A percentile compares a stretch with the other conserved stretches of the same genome.
phyloP scores from a whole-genome alignment of 257 asterid genomes.

The Thymus mandschuricus region DNA sequence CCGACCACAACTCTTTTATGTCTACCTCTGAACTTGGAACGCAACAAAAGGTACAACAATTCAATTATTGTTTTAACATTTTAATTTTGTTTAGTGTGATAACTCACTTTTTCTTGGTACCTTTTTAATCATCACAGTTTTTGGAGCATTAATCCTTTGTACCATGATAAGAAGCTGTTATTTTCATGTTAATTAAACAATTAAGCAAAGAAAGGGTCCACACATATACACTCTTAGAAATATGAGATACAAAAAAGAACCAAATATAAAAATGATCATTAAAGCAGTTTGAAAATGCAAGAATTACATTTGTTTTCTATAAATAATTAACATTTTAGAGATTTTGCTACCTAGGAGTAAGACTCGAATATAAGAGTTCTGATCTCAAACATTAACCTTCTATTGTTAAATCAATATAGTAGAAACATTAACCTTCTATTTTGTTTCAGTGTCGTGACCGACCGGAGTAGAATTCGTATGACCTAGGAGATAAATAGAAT shows the following conservation, averaged over 20 bases:
- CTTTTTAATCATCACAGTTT: not conserved
- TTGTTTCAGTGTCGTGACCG: not conserved
- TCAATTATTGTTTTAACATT: not conserved
- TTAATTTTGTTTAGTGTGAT: slow-evolving; percentile 6
- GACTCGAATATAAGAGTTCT: too few species aligned
- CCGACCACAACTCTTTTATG: slow-evolving; percentile 30
- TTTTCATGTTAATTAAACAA: slow-evolving; percentile 33
- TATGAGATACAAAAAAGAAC: not conserved
- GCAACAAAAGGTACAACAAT: slow-evolving; percentile 11
- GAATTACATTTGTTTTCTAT: too few species aligned
- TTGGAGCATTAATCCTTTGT: not conserved
- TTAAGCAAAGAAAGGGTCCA: slow-evolving; percentile 24
- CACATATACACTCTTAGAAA: not conserved
- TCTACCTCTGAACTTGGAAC: not conserved
- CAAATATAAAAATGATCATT: not conserved
- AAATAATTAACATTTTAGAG: too few species aligned
- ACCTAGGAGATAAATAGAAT: too few species aligned
- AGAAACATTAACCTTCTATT: too few species aligned
- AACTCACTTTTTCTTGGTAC: not conserved
- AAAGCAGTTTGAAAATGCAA: too few species aligned
- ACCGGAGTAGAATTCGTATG: not conserved
- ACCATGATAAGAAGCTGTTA: slow-evolving; percentile 25
- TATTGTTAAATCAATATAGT: too few species aligned
- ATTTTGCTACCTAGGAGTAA: too few species aligned
- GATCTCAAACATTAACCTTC: too few species aligned